These are phyloP conservation scores for Blastomyces percursus DNA, from an alignment of 2,329 filamentous ascomycete species.

Conservation along the genomic window DNA sequence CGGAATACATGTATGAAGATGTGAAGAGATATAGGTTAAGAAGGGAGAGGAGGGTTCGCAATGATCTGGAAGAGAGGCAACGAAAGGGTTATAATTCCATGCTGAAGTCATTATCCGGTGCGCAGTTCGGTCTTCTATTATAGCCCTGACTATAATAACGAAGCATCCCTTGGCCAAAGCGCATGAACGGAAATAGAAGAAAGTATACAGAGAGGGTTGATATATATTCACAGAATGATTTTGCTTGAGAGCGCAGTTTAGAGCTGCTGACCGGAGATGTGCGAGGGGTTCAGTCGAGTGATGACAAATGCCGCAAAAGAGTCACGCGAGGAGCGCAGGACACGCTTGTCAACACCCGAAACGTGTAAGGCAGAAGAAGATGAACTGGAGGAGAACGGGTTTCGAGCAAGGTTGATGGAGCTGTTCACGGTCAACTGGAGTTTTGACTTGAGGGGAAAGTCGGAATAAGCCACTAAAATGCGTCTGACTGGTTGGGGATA, in stretches of 20 bases:
- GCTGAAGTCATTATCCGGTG: conserved; percentile 22
- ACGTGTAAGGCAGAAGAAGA: not conserved
- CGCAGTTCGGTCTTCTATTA: not conserved
- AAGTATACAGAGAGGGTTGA: not conserved
- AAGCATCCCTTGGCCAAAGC: conserved; percentile 2
- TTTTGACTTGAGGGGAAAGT: not conserved
- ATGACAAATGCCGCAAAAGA: not conserved
- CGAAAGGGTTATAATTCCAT: conserved; percentile 20
- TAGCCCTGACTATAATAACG: not conserved
- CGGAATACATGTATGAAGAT: conserved; percentile 53
- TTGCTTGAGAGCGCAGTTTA: not conserved
- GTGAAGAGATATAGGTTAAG: conserved; percentile 46
- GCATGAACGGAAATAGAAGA: too few relatives aligned
- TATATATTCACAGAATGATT: not conserved
- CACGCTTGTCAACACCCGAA: not conserved
- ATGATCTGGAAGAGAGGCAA: conserved; percentile 41
- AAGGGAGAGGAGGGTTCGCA: conserved; percentile 51
- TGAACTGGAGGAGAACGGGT: not conserved
- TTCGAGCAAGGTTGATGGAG: not conserved
- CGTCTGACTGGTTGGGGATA: not conserved
- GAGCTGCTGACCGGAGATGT: not conserved
- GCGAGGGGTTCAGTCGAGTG: not conserved
- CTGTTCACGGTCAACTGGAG: not conserved
- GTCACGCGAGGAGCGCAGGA: not conserved
- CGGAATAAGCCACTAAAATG: not conserved